Percentiles rank a stretch among this genome's conserved stretches.
Evolutionary conservation across 352 stramenopile genomes (phyloP).

Genomic region (Plasmopara halstedii): DNA sequence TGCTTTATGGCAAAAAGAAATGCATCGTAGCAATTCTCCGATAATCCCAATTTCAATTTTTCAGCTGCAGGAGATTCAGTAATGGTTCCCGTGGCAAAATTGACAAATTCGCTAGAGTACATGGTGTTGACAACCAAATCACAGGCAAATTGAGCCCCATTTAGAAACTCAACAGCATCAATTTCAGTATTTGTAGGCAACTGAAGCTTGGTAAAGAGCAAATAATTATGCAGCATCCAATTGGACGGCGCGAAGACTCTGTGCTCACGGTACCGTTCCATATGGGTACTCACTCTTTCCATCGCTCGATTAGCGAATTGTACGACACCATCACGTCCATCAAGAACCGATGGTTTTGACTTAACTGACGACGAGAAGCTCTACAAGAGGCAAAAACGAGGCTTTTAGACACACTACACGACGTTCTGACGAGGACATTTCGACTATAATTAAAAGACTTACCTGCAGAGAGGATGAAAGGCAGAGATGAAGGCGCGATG

Average conservation of each 20-base stretch:
- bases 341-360: not conserved
- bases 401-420: not conserved
- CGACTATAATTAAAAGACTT: not conserved
- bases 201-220: conserved; percentile 42
- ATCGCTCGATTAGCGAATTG: conserved; percentile 21
- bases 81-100: conserved; percentile 35
- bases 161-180: conserved; percentile 41
- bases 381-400: not conserved
- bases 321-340: conserved; percentile 15
- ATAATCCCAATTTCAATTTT: conserved; percentile 27
- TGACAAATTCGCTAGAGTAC: conserved; percentile 49
- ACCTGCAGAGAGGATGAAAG: not conserved
- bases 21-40: conserved; percentile 37
- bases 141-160: conserved; percentile 40
- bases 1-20: conserved; percentile 42
- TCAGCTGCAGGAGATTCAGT: conserved; percentile 31
- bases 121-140: conserved; percentile 43
- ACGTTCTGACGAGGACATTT: not conserved
- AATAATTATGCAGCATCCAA: conserved; percentile 24
- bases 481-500: not conserved
- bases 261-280: conserved; percentile 19
- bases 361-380: conserved; percentile 5
- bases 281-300: conserved; percentile 15
- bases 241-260: conserved; percentile 32
- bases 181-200: conserved; percentile 40